Percentiles rank a stretch among this genome's conserved stretches.
Conservation (phyloP, 2,329 filamentous ascomycete species). For the Colletotrichum incanum region DNA sequence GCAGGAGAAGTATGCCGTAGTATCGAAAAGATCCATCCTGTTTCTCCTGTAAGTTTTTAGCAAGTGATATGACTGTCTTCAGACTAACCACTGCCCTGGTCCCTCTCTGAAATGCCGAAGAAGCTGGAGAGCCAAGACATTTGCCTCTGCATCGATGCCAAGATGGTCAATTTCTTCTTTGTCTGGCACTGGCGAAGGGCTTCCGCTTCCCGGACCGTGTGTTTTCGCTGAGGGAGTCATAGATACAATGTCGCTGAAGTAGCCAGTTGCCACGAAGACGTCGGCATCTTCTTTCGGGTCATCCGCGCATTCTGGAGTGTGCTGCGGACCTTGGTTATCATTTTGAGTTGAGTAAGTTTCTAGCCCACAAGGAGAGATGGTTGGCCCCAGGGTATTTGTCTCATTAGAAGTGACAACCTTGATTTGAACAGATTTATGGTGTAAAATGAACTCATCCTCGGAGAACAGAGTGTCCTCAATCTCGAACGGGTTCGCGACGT, state of each 20-base stretch:
- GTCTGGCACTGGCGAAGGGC: not conserved
- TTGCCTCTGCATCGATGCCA: constrained; percentile 4
- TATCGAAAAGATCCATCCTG: constrained; percentile 68
- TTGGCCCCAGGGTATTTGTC: not conserved
- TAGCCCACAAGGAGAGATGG: not conserved
- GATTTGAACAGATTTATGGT: not conserved
- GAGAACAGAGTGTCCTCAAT: not conserved
- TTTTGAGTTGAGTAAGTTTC: not conserved
- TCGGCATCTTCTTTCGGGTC: no score
- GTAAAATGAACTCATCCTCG: not conserved
- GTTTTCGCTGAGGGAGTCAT: no score
- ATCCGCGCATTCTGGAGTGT: no score
- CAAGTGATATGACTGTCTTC: not conserved
- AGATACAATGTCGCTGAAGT: no score
- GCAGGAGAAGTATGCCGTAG: constrained; percentile 72
- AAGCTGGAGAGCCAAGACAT: constrained; percentile 1
- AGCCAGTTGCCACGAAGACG: no score
- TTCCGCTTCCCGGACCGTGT: no score
- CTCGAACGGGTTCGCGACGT: not conserved
- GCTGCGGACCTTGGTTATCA: no score
- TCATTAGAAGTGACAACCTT: not conserved
- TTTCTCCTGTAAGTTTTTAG: no score
- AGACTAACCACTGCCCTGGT: constrained; percentile 24
- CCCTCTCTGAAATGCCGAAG: constrained; percentile 30
- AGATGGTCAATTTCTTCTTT: not conserved